Evolutionary conservation across 805 yeast species (phyloP), one percentile per base, ranked within the genome.

Genomic region (Wickerhamomyces ciferrii): DNA sequence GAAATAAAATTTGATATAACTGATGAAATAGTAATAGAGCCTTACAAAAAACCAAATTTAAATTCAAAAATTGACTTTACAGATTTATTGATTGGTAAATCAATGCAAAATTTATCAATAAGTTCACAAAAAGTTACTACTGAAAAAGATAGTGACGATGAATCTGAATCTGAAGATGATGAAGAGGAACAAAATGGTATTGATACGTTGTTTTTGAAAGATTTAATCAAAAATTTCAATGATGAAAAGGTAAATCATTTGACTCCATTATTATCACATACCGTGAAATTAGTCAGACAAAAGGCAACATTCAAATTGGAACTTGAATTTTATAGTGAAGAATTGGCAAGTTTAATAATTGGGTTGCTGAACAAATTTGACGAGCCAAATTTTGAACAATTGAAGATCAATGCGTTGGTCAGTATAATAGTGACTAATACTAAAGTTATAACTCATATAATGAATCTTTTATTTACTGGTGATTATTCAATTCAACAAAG

Each of bases 401-500:
- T 78, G 68, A 75, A 80, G 46, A 69, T 89, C n/a, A 76, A 79
- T 39, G 71, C 84, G 14, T 55, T 90, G 59, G 77, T 84, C 7
- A 79, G 94, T 2, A 69, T 88, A 1, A 67, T 87, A 17, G 81
- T 76, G 0, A 69, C 81, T 0, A 71, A 71, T 42, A 80, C 88
- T 0, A 58, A 67, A 1, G 70, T 73, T 24, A 59, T 82, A 0
- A 52, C 64, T 0, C 56, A 61, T 10, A 54, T 65, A 7, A 55
- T 77, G 37, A 59, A 69, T 24, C 61, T 83, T 17, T 66, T 90
- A 17, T 67, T 79, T 32, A 70, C 75, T 0, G 90, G 91, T 0
- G 99, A 92, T 57, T 79, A 84, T 50, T 88, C 96, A 0, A 61
- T 94, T 18, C 94, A 86, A 50, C 91, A 84, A 49, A 65, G 98